phyloP scores from a whole-genome alignment of 176 grass and related monocot genomes.

The Aegilops longissima region DNA sequence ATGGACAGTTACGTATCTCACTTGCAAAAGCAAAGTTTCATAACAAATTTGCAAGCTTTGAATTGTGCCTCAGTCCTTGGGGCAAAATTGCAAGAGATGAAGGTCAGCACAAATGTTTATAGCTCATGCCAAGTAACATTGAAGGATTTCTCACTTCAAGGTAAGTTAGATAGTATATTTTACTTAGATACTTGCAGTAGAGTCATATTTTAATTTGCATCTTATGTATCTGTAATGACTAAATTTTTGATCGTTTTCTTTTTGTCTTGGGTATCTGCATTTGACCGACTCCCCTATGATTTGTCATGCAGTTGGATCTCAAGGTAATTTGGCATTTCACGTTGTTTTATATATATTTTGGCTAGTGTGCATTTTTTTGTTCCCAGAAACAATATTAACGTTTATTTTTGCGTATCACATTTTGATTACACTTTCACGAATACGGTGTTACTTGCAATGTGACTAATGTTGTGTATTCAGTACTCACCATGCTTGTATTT shows the following conservation, averaged over 20 bases:
- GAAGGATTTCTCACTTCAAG: slow-evolving; percentile 99
- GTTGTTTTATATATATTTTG: not conserved
- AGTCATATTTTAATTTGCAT: slow-evolving; percentile 3
- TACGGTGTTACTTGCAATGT: not conserved
- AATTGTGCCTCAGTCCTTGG: slow-evolving; percentile 85
- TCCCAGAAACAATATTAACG: not conserved
- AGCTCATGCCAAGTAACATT: slow-evolving; percentile 83
- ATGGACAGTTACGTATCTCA: slow-evolving; percentile 86
- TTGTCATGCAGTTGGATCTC: slow-evolving; percentile 77
- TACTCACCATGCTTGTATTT: not conserved
- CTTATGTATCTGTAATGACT: slow-evolving; percentile 17
- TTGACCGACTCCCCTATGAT: slow-evolving; percentile 29
- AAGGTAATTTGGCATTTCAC: slow-evolving; percentile 59
- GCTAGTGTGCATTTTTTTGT: slow-evolving; percentile 2
- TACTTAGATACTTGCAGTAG: slow-evolving; percentile 17
- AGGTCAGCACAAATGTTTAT: slow-evolving; percentile 80
- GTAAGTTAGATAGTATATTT: slow-evolving; percentile 43
- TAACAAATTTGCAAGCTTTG: slow-evolving; percentile 95
- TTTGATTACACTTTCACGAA: not conserved
- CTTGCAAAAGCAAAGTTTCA: slow-evolving; percentile 99
- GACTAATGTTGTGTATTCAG: not conserved
- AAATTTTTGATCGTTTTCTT: slow-evolving; percentile 25
- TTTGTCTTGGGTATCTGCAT: slow-evolving; percentile 32
- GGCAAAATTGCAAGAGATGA: slow-evolving; percentile 79
- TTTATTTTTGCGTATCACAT: not conserved